Evolutionary conservation across 139 green algal species (phyloP).

Genomic region (Ettlia oleoabundans): DNA sequence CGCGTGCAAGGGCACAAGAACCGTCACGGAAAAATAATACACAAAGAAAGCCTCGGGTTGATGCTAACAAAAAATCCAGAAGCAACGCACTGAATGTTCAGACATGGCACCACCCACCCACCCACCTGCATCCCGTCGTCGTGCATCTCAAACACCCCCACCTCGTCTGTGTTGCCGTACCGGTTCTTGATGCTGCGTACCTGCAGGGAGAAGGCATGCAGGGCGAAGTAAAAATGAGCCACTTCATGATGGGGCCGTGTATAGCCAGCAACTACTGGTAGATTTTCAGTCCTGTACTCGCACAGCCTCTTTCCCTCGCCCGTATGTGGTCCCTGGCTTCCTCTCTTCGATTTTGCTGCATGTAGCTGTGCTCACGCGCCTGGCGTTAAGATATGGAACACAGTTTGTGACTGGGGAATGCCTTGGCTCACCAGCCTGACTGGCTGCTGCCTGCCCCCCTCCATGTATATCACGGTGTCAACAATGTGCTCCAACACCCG

Average conservation of each 20-base stretch:
- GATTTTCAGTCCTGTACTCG: no score
- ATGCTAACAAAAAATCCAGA: no score
- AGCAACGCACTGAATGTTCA: background rate
- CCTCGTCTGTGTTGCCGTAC: constrained; percentile 85
- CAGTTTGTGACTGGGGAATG: background rate
- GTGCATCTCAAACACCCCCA: constrained; percentile 88
- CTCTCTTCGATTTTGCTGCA: no score
- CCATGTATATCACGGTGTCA: constrained; percentile 93
- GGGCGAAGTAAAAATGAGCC: background rate
- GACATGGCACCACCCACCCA: background rate
- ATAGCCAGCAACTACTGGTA: no score
- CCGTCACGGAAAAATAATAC: no score
- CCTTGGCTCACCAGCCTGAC: constrained; percentile 37
- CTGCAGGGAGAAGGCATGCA: background rate
- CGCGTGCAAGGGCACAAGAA: no score
- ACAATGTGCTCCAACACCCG: constrained; percentile 96
- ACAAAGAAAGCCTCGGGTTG: no score
- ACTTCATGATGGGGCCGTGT: background rate
- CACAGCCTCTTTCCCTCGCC: no score
- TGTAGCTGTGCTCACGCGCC: no score
- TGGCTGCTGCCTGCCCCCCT: constrained; percentile 71
- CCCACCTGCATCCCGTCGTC: constrained; percentile 59
- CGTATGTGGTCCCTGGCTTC: no score
- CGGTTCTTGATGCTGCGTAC: constrained; percentile 88
- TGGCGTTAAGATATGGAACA: no score